Base-by-base conservation (phyloP, 768 basidiomycete species). In the Harrya chromipes region DNA sequence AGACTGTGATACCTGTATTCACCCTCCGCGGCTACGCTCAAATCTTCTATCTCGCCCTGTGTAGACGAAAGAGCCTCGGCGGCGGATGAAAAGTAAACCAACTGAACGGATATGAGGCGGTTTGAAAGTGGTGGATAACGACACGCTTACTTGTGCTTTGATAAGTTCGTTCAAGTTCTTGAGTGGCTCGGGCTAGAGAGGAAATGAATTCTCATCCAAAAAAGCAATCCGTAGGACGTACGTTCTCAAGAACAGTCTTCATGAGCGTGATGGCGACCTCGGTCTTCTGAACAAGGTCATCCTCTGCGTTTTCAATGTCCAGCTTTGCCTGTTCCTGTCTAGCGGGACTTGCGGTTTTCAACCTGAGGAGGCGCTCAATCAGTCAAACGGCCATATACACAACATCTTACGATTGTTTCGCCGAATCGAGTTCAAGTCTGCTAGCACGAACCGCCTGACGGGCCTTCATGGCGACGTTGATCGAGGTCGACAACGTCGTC, bases 161-260 rank as follows among this genome's bases (percentile, higher is more conserved):
- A 83, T 80, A 39, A 99, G 84, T 67, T 90, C 87, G 53, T 93
- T 91, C 48, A 98, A 69, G 72, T 95, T 91, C 82, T 90, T 94
- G 66, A 99, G 70, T 4, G 97, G 91, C 71, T 97, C 95, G 34
- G 97, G 97, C 93, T 95, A 58, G 20, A 37, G 35, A 8, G 11
- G 36, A 47, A 43, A n/a, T 4, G 9, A 26, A 10, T 23, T 34
- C 6, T 19, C 5, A 35, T 17, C 8, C 8, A 46, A 40, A 9
- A 41, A 13, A 33, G 31, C 4, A 13, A 14, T 11, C 0, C 8
- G n/a, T 11, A 12, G 6, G 33, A 75, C 88, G 47, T 56, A 97
- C 94, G 70, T 97, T 97, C 61, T 98, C 95, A 34, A 99, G 78
- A 14, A 98, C 95, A n/a, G 90, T 87, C 77, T 95, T 95, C 94